A percentile compares a stretch with the other conserved stretches of the same genome.
Evolutionary conservation across 2,329 filamentous ascomycete genomes (phyloP).

Genomic region (Colletotrichum shisoi): DNA sequence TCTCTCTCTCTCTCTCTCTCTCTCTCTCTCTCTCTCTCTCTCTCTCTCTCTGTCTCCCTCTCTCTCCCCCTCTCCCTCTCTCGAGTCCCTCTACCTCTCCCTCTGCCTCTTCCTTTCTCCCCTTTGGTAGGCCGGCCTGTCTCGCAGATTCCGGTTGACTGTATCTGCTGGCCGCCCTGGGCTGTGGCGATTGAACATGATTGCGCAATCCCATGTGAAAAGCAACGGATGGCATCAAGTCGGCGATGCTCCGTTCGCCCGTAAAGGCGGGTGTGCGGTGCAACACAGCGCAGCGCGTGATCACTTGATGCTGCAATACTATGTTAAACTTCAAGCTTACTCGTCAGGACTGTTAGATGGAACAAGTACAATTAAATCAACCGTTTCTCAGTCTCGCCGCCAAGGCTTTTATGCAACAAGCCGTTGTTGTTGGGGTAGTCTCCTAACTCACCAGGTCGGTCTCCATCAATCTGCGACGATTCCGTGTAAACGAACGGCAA

Average conservation of each 20-base stretch:
- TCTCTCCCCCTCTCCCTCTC: no score
- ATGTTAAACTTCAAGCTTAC: background rate
- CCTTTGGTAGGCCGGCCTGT: no score
- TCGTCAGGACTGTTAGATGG: background rate
- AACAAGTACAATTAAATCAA: background rate
- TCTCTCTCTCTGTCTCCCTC: background rate
- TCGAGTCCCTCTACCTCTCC: no score
- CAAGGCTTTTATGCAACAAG: background rate
- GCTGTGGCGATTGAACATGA: conserved; percentile 5
- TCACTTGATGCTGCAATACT: background rate
- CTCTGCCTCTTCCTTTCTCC: background rate
- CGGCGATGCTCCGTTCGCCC: background rate
- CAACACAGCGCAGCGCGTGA: background rate
- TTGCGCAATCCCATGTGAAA: conserved; percentile 13
- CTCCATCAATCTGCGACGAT: conserved; percentile 20
- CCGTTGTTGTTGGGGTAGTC: conserved; percentile 5
- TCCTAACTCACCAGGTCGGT: background rate
- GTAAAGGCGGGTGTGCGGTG: background rate
- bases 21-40: background rate
- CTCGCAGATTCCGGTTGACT: no score
- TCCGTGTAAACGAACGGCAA: conserved; percentile 10
- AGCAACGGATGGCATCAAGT: background rate
- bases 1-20: no score
- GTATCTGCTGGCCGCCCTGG: background rate
- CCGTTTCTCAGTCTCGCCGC: background rate